Conservation (phyloP, 2,329 filamentous ascomycete genomes). For the Penicillium sp. region DNA sequence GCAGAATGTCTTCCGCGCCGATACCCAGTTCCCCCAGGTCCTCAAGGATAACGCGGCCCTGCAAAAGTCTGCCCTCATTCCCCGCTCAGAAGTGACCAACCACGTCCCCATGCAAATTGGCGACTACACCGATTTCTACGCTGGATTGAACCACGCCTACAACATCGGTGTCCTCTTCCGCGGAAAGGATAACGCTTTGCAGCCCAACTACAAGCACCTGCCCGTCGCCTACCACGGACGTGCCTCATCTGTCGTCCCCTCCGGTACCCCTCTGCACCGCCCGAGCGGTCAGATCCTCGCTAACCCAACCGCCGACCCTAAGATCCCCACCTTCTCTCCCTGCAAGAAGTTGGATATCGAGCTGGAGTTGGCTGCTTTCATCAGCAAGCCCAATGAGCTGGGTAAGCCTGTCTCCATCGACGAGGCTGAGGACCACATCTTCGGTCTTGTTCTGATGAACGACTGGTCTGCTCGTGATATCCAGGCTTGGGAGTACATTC, state of each 20-base stretch:
- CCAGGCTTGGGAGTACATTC: conserved; percentile 81
- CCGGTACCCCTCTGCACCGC: conserved; percentile 70
- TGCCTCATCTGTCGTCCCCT: conserved; percentile 72
- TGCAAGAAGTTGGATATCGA: conserved; percentile 74
- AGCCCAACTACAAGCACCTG: conserved; percentile 78
- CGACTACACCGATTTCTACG: conserved; percentile 86
- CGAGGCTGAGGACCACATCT: conserved; percentile 69
- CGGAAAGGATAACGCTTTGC: conserved; percentile 69
- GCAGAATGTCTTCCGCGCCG: conserved; percentile 63
- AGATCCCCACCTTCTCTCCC: conserved; percentile 63
- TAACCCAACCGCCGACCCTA: conserved; percentile 62
- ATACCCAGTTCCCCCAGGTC: conserved; percentile 61
- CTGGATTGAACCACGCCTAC: conserved; percentile 75
- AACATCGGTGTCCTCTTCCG: conserved; percentile 72
- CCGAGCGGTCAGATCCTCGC: conserved; percentile 73
- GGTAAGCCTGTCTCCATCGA: conserved; percentile 64
- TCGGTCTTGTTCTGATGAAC: conserved; percentile 80
- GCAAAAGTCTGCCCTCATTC: conserved; percentile 60
- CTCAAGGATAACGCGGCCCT: conserved; percentile 63
- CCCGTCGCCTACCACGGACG: conserved; percentile 82
- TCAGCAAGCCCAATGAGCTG: conserved; percentile 64
- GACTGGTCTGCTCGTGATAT: conserved; percentile 86
- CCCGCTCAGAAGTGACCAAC: conserved; percentile 59
- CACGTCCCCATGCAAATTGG: conserved; percentile 77
- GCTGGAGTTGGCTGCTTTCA: conserved; percentile 75